Evolutionary conservation across 306 rosid genomes (phyloP), one percentile per base, ranked within the genome.

Genomic region (Vigna reflexopilosa): DNA sequence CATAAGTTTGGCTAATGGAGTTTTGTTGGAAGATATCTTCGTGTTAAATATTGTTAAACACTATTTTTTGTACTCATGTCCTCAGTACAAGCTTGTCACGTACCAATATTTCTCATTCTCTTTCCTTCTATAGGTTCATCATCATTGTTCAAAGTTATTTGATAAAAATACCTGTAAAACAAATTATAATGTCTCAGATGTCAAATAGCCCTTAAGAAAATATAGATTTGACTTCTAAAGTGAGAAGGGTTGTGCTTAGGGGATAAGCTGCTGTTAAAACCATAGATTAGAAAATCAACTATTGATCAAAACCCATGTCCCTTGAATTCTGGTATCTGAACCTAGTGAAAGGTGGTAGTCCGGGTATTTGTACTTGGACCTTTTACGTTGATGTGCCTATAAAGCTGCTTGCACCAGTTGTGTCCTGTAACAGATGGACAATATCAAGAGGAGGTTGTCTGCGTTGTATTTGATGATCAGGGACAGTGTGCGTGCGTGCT

Each of bases 281-380:
- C 9, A 40, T 9, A 2, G 0, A 42, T 42, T 42, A 9, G 47
- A 42, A 42, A 42, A 42, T 42, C 13, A 42, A 42, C 47, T 42
- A 9, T 42, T 9, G 47, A 30, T 3, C 34, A 30, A 30, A 30
- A 30, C 3, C 34, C 34, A 30, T 30, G 34, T 4, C 5, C 34
- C 5, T 30, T 30, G 3, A 70, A 50, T 61, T 62, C 26, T 69
- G 74, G 61, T 42, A 75, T 76, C 61, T 28, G 61, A 34, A 7
- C 55, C 40, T 63, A 7, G 48, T 48, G 67, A 20, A 55, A 47
- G 56, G 80, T 75, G 59, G 17, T 28, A 62, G 15, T 64, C 19
- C 45, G 15, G n/a, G 24, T 63, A 26, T 72, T 24, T 49, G 17
- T 84, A 65, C 48, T 75, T 45, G 42, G 70, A 48, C 61, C 49